Evolutionary conservation across 345 rosid species (phyloP), one percentile per base, ranked within the genome.

Genomic region (Gossypium ekmanianum): DNA sequence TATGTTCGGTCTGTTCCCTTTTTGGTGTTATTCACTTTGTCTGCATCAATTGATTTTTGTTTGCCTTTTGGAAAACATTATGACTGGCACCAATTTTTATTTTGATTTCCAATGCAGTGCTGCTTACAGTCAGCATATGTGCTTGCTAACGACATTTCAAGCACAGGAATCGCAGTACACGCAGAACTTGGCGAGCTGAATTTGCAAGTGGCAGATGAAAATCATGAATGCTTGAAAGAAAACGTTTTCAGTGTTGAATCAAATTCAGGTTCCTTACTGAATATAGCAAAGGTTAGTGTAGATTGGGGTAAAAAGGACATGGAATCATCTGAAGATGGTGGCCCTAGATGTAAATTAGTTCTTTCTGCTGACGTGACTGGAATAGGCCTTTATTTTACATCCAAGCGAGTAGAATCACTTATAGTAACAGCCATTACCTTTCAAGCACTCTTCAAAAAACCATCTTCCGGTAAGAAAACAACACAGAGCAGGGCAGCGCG

Each of bases 171-270:
- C 76, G 72, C 90, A 44, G 82, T 89, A 50, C 97, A 95, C 82
- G 81, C 88, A 89, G 99, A 95, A 81, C 91, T 95, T 81, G 98
- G 99, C 70, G 98, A 93, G 75, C 76, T 95, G 55, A 93, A 95
- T 88, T 83, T 95, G 81, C 91, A 90, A 81, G 79, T 88, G 92
- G 92, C 91, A 77, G 98, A 91, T 79, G 99, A 91, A 79, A 91
- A 91, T 82, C 94, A 92, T 81, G 97, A 94, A 85, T 91, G 87
- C 86, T 80, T 86, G 76, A 90, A 87, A 79, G 98, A 85, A 81
- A 87, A 85, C 83, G 90, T 88, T 69, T 93, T 90, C 24, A 87
- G 89, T 27, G 86, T 89, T 74, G 98, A 93, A 82, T 89, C 98
- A 54, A 93, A 93, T 90, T 90, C 92, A 45, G 92, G 98, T 83